These are phyloP conservation scores for Cardamine occulta DNA, from an alignment of 345 rosid genomes.

Conservation along the genomic window DNA sequence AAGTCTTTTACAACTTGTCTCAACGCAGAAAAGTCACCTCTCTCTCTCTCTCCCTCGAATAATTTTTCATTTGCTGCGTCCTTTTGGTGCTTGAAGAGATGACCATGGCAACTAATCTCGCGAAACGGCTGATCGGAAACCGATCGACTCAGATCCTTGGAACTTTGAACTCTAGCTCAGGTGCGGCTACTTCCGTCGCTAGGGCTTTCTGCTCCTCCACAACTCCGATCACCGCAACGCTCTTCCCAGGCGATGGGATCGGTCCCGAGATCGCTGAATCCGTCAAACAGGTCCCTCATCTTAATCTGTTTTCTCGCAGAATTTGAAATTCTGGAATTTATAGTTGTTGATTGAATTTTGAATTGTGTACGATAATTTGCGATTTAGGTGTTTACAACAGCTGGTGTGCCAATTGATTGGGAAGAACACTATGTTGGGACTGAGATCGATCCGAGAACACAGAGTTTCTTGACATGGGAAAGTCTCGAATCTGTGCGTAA, in stretches of 20 bases:
- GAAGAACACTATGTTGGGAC: slow-evolving; percentile 89
- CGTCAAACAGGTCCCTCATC: slow-evolving; percentile 70
- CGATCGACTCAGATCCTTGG: slow-evolving; percentile 52
- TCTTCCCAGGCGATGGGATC: slow-evolving; percentile 98
- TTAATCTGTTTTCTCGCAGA: neutral
- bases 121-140: slow-evolving; percentile 41
- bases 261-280: slow-evolving; percentile 99
- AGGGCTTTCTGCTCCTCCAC: slow-evolving; percentile 63
- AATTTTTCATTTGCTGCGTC: slow-evolving; percentile 20
- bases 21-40: slow-evolving; percentile 27
- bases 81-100: slow-evolving; percentile 41
- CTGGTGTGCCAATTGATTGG: slow-evolving; percentile 96
- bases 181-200: slow-evolving; percentile 38
- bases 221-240: slow-evolving; percentile 80
- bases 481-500: slow-evolving; percentile 92
- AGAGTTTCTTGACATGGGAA: slow-evolving; percentile 96
- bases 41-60: slow-evolving; percentile 19
- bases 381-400: slow-evolving; percentile 64
- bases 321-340: neutral
- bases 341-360: slow-evolving; percentile 9
- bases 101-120: slow-evolving; percentile 47
- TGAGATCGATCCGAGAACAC: slow-evolving; percentile 92
- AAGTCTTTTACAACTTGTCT: slow-evolving; percentile 17
- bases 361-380: neutral
- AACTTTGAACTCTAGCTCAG: slow-evolving; percentile 37